phyloP scores from a whole-genome alignment of 345 rosid species.

The Eucalyptus pauciflora region DNA sequence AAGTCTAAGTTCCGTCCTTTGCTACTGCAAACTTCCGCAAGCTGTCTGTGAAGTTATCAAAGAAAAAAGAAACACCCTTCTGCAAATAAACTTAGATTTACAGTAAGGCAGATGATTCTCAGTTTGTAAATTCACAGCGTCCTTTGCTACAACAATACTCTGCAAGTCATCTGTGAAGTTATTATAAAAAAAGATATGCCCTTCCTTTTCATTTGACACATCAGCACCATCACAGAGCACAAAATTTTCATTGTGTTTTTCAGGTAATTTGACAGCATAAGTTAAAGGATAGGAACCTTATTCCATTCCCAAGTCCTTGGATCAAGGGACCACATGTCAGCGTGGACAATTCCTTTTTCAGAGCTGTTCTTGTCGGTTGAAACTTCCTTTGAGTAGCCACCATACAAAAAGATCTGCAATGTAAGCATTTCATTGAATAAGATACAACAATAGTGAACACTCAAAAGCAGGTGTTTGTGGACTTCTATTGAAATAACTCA shows the following conservation, averaged over 20 bases:
- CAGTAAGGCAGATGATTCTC: neutral
- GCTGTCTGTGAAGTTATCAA: neutral
- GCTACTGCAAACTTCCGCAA: neutral
- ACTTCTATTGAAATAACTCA: neutral
- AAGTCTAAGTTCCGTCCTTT: neutral
- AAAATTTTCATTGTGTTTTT: neutral
- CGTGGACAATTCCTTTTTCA: slow-evolving; percentile 85
- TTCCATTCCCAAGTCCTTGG: slow-evolving; percentile 99
- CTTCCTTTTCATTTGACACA: neutral
- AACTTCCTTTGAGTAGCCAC: slow-evolving; percentile 92
- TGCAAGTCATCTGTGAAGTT: neutral
- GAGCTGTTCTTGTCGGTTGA: slow-evolving; percentile 65
- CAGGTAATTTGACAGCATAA: neutral
- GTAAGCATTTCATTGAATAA: neutral
- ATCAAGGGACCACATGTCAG: slow-evolving; percentile 97
- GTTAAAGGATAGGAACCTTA: slow-evolving; percentile 42
- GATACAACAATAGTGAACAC: neutral
- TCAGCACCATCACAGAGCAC: neutral
- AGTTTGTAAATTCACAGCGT: neutral
- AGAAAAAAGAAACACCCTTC: neutral
- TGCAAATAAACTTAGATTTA: neutral
- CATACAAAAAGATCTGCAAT: slow-evolving; percentile 73
- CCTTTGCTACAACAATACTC: neutral
- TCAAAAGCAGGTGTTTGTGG: neutral
- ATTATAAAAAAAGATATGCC: neutral